Evolutionary conservation across 2,329 filamentous ascomycete species (phyloP), one percentile per base, ranked within the genome.

Genomic region (Coniella lustricola): DNA sequence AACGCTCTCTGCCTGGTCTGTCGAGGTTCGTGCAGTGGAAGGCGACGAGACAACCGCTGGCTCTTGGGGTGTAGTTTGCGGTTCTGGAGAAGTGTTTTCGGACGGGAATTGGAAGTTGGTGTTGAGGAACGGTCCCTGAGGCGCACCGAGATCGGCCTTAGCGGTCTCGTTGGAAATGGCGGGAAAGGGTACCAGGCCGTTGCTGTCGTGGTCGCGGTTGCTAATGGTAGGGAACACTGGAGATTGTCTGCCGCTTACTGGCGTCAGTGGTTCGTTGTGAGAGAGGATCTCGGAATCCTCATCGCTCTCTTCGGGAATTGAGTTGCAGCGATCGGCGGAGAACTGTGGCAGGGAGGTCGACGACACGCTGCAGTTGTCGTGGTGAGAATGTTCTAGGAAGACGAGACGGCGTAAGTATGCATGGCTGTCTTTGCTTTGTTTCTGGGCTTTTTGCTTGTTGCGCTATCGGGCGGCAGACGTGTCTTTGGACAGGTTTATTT

Each of bases 201-300:
- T 61, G 50, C 59, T 57, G 20, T 55, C 41, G 43, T 53, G 51
- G 46, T 73, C 67, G 55, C 68, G 67, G 44, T 63, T 64, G 47
- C 69, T 67, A 52, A 69, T 60, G 32, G 66, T 63, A 41, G 67
- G 67, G 53, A 81, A 79, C 55, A 79, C 75, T 50, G 74, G 73
- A 40, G 77, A 79, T 58, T 76, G 73, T 53, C 74, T 71, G 57
- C 68, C 69, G 57, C 79, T 82, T 51, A 79, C 73, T 41, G 80
- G 81, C 18, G 80, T 84, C 50, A 79, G 69, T 38, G 80, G 80
- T 55, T 83, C 80, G 65, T 76, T 75, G 48, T 71, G 67, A 20
- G 73, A 74, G 57, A 82, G 79, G 62, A 74, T 81, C 54, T 76
- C 73, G 8, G 77, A 80, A 13, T 53, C 51, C 60, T 82, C 79